Base-by-base conservation (phyloP, 805 yeast genomes). In the Lachancea nothofagi region DNA sequence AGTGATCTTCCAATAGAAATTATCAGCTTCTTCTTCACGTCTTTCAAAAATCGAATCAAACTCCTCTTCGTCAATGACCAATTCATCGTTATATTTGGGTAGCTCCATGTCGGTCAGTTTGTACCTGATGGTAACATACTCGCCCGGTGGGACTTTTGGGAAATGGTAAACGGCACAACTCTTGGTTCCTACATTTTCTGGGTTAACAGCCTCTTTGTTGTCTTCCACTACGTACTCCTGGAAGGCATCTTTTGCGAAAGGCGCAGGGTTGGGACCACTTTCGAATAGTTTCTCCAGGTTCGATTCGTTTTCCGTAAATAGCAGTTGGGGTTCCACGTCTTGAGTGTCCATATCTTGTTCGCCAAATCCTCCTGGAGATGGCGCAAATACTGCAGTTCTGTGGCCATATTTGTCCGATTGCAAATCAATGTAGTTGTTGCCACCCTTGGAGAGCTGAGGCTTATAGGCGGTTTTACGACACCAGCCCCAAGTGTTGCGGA, bases 401-500 rank as follows among this genome's bases (percentile, higher is more conserved):
- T 63, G 67, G 36, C 96, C 95, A 45, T 81, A 75, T 57, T 78
- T 80, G 55, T 71, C 73, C 57, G 83, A 93, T 36, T 75, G 70
- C 30, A 86, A 66, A 53, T 74, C 70, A 37, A 87, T 68, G 27
- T 78, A 65, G 42, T 69, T 66, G 23, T 64, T 66, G 27, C 67
- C 57, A 23, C 65, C 67, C 33, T 65, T 59, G 17, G 61, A 62
- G 47, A 77, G 57, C 12, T 59, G 52, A 9, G 88, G 87, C 46
- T 75, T 78, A 17, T 40, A 67, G 67, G 31, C 64, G 56, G 29
- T 63, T 64, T 42, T 74, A 78, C 44, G 72, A 65, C 33, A 86
- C 96, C 96, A 88, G n/a, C 82, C 67, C 97, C 97, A 88, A 12
- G 93, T 84, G 64, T 88, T 88, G 65, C 96, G 74, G 64, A 80